These are phyloP conservation scores for Calonectria henricotiae DNA, from an alignment of 2,329 filamentous ascomycete species.

Conservation along the genomic window DNA sequence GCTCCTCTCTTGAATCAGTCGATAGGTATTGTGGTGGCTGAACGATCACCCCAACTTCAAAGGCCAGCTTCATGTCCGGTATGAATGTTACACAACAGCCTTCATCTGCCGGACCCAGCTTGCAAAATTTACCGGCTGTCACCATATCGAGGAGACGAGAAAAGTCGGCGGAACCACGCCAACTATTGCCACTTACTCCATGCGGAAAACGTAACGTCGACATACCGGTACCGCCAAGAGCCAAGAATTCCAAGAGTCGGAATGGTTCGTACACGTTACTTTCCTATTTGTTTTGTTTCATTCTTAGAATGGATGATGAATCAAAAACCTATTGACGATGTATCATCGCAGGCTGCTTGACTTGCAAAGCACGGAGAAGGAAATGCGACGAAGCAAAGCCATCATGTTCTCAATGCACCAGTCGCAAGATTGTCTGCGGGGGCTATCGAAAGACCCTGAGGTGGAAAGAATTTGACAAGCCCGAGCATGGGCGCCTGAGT, in stretches of 20 bases:
- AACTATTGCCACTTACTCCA: background rate
- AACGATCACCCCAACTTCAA: background rate
- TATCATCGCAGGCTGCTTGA: slow-evolving; percentile 31
- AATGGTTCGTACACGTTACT: slow-evolving; percentile 27
- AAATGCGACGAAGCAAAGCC: slow-evolving; percentile 42
- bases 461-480: slow-evolving; percentile 37
- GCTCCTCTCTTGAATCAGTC: background rate
- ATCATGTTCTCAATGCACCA: slow-evolving; percentile 35
- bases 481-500: background rate
- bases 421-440: slow-evolving; percentile 30
- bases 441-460: slow-evolving; percentile 36
- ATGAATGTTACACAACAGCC: background rate
- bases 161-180: background rate
- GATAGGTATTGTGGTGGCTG: background rate
- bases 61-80: background rate
- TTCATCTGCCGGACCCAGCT: background rate
- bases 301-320: background rate
- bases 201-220: background rate
- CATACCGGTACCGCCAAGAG: background rate
- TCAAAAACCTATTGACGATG: background rate
- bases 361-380: slow-evolving; percentile 37
- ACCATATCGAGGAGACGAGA: background rate
- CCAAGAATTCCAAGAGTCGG: slow-evolving; percentile 36
- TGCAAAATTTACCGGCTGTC: background rate
- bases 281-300: background rate